Percentiles rank a stretch among this genome's conserved stretches.
Conservation (phyloP, 768 basidiomycete genomes). For the Crepidotus variabilis region DNA sequence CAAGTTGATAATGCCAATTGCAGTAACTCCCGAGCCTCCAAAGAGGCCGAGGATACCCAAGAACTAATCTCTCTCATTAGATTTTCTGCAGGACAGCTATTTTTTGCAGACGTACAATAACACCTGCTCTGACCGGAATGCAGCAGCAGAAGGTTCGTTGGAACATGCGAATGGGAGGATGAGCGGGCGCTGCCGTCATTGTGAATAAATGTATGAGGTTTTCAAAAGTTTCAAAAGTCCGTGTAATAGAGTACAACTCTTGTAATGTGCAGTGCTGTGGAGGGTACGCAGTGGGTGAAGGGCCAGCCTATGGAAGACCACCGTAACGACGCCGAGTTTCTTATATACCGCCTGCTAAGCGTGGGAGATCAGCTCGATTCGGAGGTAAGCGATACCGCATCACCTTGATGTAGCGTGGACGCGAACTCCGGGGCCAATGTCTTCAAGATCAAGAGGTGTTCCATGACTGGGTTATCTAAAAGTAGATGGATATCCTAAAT, state of each 20-base stretch:
- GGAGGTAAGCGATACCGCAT: not conserved
- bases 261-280: not conserved
- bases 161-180: not conserved
- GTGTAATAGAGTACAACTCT: not conserved
- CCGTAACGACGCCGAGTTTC: not conserved
- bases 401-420: not conserved
- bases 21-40: constrained; percentile 37
- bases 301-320: constrained; percentile 4
- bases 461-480: no score
- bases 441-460: no score
- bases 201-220: not conserved
- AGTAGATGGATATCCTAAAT: no score
- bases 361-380: not conserved
- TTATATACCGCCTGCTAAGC: constrained; percentile 1
- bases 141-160: constrained; percentile 47
- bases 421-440: not conserved
- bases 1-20: constrained; percentile 33
- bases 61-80: constrained; percentile 21
- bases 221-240: constrained; percentile 1
- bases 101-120: constrained; percentile 31
- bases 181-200: not conserved
- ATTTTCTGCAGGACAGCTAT: not conserved
- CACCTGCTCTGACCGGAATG: constrained; percentile 45
- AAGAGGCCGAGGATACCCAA: constrained; percentile 41
- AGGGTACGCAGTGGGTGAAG: constrained; percentile 1